Percentiles rank a stretch among this genome's conserved stretches.
Evolutionary conservation across 306 rosid genomes (phyloP).

Genomic region (Castanea crenata): DNA sequence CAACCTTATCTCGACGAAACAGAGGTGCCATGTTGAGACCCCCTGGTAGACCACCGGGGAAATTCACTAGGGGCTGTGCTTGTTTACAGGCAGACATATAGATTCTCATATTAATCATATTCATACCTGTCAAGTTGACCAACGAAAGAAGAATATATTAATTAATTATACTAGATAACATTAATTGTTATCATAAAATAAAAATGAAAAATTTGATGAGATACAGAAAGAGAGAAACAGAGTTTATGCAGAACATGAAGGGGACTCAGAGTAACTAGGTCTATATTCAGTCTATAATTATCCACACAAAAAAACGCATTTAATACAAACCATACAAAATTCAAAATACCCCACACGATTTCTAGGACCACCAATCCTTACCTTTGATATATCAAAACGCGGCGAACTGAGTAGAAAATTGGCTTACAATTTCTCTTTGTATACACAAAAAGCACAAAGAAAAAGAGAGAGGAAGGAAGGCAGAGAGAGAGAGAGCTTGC

Average conservation of each 20-base stretch:
- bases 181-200: too few species aligned
- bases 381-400: background rate
- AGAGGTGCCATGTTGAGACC: conserved; percentile 14
- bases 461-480: background rate
- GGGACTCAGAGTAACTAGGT: too few species aligned
- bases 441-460: background rate
- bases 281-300: too few species aligned
- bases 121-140: background rate
- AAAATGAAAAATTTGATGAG: background rate
- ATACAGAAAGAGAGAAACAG: background rate
- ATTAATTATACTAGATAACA: background rate
- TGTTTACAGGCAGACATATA: conserved; percentile 29
- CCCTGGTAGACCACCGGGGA: conserved; percentile 25
- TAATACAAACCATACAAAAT: background rate
- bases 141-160: background rate
- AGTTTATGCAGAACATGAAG: too few species aligned
- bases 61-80: conserved; percentile 25
- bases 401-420: background rate
- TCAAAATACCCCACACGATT: background rate
- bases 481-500: background rate
- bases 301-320: background rate
- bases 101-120: background rate
- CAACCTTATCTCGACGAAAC: conserved; percentile 41
- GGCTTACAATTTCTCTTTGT: background rate
- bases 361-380: background rate